Conservation (phyloP, 2,329 filamentous ascomycete genomes). For the Colletotrichum abscissum region DNA sequence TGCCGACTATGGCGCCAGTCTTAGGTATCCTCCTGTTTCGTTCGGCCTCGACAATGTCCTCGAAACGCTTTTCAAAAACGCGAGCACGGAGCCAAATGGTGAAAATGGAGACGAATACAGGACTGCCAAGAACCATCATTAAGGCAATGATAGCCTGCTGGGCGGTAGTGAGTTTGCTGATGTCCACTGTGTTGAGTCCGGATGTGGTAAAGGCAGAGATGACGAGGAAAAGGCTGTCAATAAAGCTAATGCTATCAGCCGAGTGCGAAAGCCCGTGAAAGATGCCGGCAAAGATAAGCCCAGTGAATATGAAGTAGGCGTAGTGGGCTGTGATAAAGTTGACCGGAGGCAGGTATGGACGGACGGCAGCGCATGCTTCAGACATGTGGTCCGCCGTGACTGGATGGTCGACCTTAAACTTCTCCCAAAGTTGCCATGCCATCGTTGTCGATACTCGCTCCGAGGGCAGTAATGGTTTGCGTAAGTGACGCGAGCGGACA, state of each 20-base stretch:
- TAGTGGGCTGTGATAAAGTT: slow-evolving; percentile 77
- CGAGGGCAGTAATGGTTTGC: slow-evolving; percentile 6
- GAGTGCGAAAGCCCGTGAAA: slow-evolving; percentile 70
- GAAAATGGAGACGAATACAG: slow-evolving; percentile 73
- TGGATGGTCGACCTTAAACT: slow-evolving; percentile 24
- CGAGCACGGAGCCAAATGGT: slow-evolving; percentile 70
- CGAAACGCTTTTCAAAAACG: slow-evolving; percentile 72
- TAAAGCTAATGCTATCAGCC: slow-evolving; percentile 65
- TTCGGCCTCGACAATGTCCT: slow-evolving; percentile 59
- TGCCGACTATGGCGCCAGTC: slow-evolving; percentile 38
- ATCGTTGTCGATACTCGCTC: slow-evolving; percentile 7
- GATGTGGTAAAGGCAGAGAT: slow-evolving; percentile 75
- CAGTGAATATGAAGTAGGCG: slow-evolving; percentile 70
- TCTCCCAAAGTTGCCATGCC: slow-evolving; percentile 22
- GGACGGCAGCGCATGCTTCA: slow-evolving; percentile 18
- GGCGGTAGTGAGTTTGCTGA: slow-evolving; percentile 72
- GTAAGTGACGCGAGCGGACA: slow-evolving; percentile 15
- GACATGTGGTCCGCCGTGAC: slow-evolving; percentile 19
- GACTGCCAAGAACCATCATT: slow-evolving; percentile 73
- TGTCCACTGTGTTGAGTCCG: slow-evolving; percentile 75
- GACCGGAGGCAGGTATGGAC: slow-evolving; percentile 49
- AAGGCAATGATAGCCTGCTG: slow-evolving; percentile 75
- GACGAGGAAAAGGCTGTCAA: slow-evolving; percentile 74
- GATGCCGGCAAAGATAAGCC: slow-evolving; percentile 67
- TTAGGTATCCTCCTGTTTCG: slow-evolving; percentile 45